Base-by-base conservation (phyloP, 2,329 filamentous ascomycete species). In the Cercospora sesami region DNA sequence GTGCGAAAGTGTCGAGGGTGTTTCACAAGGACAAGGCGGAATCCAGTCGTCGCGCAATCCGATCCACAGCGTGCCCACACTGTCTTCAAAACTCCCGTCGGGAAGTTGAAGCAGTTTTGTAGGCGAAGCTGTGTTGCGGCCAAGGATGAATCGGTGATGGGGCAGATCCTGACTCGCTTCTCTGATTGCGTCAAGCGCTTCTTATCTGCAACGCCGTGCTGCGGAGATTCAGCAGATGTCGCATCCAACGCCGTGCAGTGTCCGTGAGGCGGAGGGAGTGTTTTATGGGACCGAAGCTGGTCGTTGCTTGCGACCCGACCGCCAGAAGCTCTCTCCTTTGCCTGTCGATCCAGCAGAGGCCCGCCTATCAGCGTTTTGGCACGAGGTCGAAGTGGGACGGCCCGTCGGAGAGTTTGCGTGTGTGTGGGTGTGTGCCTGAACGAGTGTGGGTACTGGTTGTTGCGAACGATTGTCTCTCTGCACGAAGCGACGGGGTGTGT, bases 291-390 rank as follows among this genome's bases (percentile, higher is more conserved):
- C 12, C 23, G 45, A 51, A 8, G 60, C 60, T 48, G 36, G 28
- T 62, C 60, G 60, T 62, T 62, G 60, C 28, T 62, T 62, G 60
- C 28, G 60, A 48, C 36, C 39, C 16, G 60, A 45, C 36, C 23
- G 42, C 21, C 14, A 45, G 33, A 26, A 36, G 18, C 21, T 60
- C 23, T 28, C 36, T 23, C 42, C 21, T 21, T 12, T 21, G 23
- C 53, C 26, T 58, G 60, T 63, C 60, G 60, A 63, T 55, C 60
- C 18, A 31, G 30, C 42, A 55, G 60, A 48, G 60, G n/a, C 16
- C 60, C 28, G 42, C 60, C 60, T 53, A 63, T 63, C 60, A 55
- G 45, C 48, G 48, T 10, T 21, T 28, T 16, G 26, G 14, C 23
- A 16, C 53, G 23, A n/a, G 14, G 53, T 30, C 26, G 23, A 16